Conservation (phyloP, 768 basidiomycete genomes). For the Astraeus odoratus region DNA sequence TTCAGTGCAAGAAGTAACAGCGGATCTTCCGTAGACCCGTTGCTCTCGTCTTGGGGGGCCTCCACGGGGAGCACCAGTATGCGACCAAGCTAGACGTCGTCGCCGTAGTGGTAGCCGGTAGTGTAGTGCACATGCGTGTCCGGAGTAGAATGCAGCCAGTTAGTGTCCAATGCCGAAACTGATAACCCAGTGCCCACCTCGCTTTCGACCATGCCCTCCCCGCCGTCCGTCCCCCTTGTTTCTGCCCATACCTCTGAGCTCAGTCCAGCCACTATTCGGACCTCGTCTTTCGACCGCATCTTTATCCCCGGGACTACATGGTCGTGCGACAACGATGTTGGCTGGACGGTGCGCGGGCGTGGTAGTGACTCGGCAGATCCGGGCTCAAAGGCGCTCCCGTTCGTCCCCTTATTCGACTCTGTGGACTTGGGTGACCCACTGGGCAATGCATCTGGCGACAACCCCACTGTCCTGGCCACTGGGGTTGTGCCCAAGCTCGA, state of each 20-base stretch:
- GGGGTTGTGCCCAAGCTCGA: not conserved
- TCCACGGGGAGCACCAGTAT: slow-evolving; percentile 63
- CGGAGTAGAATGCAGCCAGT: no score
- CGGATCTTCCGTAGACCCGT: slow-evolving; percentile 34
- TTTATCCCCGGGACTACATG: not conserved
- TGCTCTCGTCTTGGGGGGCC: slow-evolving; percentile 20
- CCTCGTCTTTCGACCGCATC: slow-evolving; percentile 58
- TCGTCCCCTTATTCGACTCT: not conserved
- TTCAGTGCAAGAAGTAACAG: slow-evolving; percentile 68
- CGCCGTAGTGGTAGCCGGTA: not conserved
- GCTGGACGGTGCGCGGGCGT: not conserved
- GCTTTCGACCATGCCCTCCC: slow-evolving; percentile 63
- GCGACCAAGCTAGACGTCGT: slow-evolving; percentile 49
- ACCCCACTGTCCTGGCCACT: not conserved
- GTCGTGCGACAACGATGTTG: not conserved
- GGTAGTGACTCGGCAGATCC: not conserved
- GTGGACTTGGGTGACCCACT: not conserved
- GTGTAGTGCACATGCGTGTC: not conserved
- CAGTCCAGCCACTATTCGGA: slow-evolving; percentile 66
- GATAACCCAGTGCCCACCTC: slow-evolving; percentile 42
- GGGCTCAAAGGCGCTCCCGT: not conserved
- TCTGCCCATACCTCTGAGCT: slow-evolving; percentile 76
- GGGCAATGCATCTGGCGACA: not conserved
- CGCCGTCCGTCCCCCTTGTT: slow-evolving; percentile 38
- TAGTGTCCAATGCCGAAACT: no score